Conservation (phyloP, 495 filamentous ascomycete genomes). For the Corynascus novoguineensis region DNA sequence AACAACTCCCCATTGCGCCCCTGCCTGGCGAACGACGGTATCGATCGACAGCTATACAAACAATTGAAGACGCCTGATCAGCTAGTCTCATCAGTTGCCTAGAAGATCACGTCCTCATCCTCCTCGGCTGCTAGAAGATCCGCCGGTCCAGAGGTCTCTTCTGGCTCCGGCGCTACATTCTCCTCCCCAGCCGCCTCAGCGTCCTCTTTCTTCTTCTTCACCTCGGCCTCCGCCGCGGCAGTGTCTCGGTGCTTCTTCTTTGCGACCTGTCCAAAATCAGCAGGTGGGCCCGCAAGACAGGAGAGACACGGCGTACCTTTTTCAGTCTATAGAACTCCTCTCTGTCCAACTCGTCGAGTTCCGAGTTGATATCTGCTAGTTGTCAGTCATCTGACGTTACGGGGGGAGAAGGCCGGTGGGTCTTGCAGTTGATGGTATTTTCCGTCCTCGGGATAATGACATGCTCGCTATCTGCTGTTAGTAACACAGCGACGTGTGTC, state of each 20-base stretch:
- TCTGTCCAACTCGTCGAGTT: constrained; percentile 94
- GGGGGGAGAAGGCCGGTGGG: background rate
- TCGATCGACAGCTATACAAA: constrained; percentile 9
- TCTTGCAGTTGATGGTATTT: constrained; percentile 92
- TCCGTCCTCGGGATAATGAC: constrained; percentile 98
- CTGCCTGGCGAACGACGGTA: constrained; percentile 11
- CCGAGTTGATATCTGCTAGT: constrained; percentile 83
- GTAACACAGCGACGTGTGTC: background rate
- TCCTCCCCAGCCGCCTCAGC: constrained; percentile 32
- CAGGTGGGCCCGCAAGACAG: background rate
- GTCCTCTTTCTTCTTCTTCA: constrained; percentile 53
- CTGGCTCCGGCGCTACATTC: constrained; percentile 45
- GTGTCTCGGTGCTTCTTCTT: constrained; percentile 85
- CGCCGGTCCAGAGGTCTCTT: constrained; percentile 42
- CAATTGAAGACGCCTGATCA: constrained; percentile 10
- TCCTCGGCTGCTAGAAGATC: constrained; percentile 81
- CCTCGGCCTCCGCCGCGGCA: constrained; percentile 68
- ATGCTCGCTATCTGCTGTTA: constrained; percentile 56
- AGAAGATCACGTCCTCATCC: constrained; percentile 96
- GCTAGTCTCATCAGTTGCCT: constrained; percentile 19
- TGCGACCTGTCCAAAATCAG: constrained; percentile 52
- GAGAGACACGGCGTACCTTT: constrained; percentile 48
- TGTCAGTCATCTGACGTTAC: background rate
- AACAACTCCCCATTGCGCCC: constrained; percentile 24
- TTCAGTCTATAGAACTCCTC: constrained; percentile 98